phyloP scores from a whole-genome alignment of 2,329 filamentous ascomycete genomes.

The Beauveria pseudobassiana region DNA sequence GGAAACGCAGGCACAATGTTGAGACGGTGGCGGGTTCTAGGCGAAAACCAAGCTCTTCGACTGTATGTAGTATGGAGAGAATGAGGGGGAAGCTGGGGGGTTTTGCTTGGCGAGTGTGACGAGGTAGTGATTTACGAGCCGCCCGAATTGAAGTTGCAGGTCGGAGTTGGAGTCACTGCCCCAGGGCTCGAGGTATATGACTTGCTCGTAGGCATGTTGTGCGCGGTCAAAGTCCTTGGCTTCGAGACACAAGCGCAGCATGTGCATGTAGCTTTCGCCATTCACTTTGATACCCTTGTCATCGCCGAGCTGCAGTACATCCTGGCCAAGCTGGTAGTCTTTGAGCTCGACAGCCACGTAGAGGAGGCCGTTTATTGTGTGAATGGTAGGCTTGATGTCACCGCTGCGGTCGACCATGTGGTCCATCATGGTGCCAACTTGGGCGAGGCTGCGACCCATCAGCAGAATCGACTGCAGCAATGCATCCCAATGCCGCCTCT shows the following conservation, averaged over 20 bases:
- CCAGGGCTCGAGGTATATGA: slow-evolving; percentile 26
- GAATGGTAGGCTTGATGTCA: slow-evolving; percentile 51
- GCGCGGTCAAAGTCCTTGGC: slow-evolving; percentile 66
- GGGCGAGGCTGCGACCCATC: slow-evolving; percentile 55
- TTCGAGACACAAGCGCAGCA: slow-evolving; percentile 69
- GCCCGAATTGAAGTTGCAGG: slow-evolving; percentile 43
- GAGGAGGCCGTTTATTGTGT: slow-evolving; percentile 71
- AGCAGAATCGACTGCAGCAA: slow-evolving; percentile 67
- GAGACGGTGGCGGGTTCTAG: slow-evolving; percentile 70
- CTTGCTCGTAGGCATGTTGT: slow-evolving; percentile 52
- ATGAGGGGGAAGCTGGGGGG: slow-evolving; percentile 63
- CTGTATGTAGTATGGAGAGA: slow-evolving; percentile 61
- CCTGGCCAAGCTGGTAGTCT: slow-evolving; percentile 65
- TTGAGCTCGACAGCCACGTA: slow-evolving; percentile 61
- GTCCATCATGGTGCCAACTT: slow-evolving; percentile 49
- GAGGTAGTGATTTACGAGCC: slow-evolving; percentile 64
- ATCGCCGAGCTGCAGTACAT: slow-evolving; percentile 60
- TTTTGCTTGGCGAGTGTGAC: slow-evolving; percentile 55
- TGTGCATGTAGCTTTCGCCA: slow-evolving; percentile 61
- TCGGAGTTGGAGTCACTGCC: slow-evolving; percentile 38
- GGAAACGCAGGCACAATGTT: slow-evolving; percentile 63
- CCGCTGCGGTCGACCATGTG: slow-evolving; percentile 59
- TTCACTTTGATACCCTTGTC: slow-evolving; percentile 61
- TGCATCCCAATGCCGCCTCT: slow-evolving; percentile 60
- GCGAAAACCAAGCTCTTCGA: slow-evolving; percentile 61